A percentile compares a stretch with the other conserved stretches of the same genome.
These are phyloP conservation scores for Tetramitus jugosus DNA, from an alignment of 208 protist species.

Conservation along the genomic window DNA sequence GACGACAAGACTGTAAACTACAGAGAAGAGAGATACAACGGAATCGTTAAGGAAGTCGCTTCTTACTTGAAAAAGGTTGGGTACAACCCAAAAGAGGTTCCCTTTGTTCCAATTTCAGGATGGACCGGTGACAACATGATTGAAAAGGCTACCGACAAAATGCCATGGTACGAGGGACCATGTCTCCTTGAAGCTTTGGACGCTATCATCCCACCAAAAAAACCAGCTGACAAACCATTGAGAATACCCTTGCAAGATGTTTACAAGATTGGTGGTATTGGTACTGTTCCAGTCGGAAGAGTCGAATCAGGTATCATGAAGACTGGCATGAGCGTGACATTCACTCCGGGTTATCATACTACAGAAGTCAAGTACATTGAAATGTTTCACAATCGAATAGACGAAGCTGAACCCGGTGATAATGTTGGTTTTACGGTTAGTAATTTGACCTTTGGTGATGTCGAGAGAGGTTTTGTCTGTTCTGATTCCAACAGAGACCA, in stretches of 20 bases:
- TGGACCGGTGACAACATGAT: slow-evolving; percentile 89
- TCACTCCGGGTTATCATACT: slow-evolving; percentile 42
- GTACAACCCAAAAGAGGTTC: slow-evolving; percentile 78
- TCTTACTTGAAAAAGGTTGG: slow-evolving; percentile 73
- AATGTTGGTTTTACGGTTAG: slow-evolving; percentile 82
- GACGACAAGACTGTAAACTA: slow-evolving; percentile 78
- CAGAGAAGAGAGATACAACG: slow-evolving; percentile 68
- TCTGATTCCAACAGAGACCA: slow-evolving; percentile 57
- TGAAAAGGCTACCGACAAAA: slow-evolving; percentile 60
- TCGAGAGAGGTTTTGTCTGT: slow-evolving; percentile 67
- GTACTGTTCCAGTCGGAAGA: slow-evolving; percentile 85
- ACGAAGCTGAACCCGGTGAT: slow-evolving; percentile 41
- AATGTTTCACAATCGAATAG: slow-evolving; percentile 38
- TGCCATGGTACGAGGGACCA: slow-evolving; percentile 78
- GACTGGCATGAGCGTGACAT: slow-evolving; percentile 40
- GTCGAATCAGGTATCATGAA: slow-evolving; percentile 56
- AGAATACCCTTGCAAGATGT: slow-evolving; percentile 86
- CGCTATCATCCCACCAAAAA: slow-evolving; percentile 58
- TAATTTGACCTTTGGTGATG: slow-evolving; percentile 74
- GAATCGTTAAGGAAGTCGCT: slow-evolving; percentile 64
- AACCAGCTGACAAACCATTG: slow-evolving; percentile 82
- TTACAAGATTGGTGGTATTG: slow-evolving; percentile 92
- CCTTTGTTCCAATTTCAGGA: slow-evolving; percentile 86
- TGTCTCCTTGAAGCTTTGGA: slow-evolving; percentile 82
- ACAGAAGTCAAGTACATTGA: slow-evolving; percentile 43